Evolutionary conservation across 345 rosid genomes (phyloP), one percentile per base, ranked within the genome.

Genomic region (Barbarea vulgaris): DNA sequence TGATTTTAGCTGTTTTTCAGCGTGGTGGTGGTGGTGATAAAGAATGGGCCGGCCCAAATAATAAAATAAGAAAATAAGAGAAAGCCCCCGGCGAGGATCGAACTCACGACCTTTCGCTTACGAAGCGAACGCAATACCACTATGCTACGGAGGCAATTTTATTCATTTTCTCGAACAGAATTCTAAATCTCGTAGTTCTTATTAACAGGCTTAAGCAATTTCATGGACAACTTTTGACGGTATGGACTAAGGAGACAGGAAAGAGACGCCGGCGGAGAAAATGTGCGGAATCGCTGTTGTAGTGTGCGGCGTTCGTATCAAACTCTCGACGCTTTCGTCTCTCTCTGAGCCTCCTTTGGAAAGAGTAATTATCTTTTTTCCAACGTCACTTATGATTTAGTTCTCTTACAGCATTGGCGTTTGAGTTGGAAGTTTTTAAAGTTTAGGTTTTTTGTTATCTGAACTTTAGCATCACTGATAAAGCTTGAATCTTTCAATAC

Each of bases 91-190:
- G 89, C 86, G 97, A 91, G 91, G 89, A 91, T 94, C 96, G 97
- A 94, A 87, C 97, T 94, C 97, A 87, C 93, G 98, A 83, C 95
- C 98, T 90, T 90, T 91, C 96, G 93, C 97, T 94, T 94, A 94
- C 96, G 96, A 92, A 91, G 97, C 93, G 97, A 94, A 94, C 97
- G 93, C 98, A 91, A 91, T 90, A 85, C 98, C 98, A 94, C 97
- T 90, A 90, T 94, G 98, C 97, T 90, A 90, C 91, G 86, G 85
- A 89, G 88, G 91, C 93, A 15, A 39, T 2, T 2, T 24, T 39
- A 3, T 3, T 39, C 1, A 9, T 15, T 1, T 7, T 1, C 1
- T 56, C 37, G 0, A 56, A 28, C 5, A 15, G 15, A 0, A 1
- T 7, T 4, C 0, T 42, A 41, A 36, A 13, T 4, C 6, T 41